Evolutionary conservation across 768 basidiomycete species (phyloP), one percentile per base, ranked within the genome.

Genomic region (Mycena galopus): DNA sequence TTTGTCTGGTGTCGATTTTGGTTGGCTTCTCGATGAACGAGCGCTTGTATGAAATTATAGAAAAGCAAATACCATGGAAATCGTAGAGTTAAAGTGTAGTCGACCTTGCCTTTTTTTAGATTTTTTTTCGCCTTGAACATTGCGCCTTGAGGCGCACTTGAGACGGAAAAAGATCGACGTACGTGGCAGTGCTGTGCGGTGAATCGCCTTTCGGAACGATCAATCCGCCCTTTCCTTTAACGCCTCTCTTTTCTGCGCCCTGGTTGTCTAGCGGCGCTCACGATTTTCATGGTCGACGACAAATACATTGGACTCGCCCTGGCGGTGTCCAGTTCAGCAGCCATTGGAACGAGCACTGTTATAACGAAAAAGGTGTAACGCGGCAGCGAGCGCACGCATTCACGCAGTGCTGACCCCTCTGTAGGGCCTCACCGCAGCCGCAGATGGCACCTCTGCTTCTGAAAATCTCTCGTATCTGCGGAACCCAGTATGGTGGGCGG

Each of bases 401-500:
- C 30, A 4, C 17, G 16, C 21, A 6, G 23, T 56, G 47, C 71
- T 72, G 55, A 67, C 27, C 57, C 17, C 17, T 62, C 32, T 64
- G 27, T 25, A 98, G 97, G 97, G 97, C 27, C 84, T 98, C 29
- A 98, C 94, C 74, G 95, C 96, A 78, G 94, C 97, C 55, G 91
- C 91, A 4, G 86, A 89, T 73, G 85, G 87, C 73, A 85, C 84
- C 60, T 82, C 87, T 58, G 92, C 94, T 53, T 94, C 95, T 1
- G 96, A 97, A 66, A 93, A 94, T 79, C 88, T 93, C 75, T 83
- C 93, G 12, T 99, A 99, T 81, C 85, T 99, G 58, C 89, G 86
- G 77, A 98, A 95, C 85, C 94, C 95, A 35, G 92, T 96, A 73
- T 99, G 97, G 97, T 99, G 97, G 97, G 92, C 92, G 4, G 97